Evolutionary conservation across 2,329 filamentous ascomycete species (phyloP).

Genomic region (Colletotrichum cereale): DNA sequence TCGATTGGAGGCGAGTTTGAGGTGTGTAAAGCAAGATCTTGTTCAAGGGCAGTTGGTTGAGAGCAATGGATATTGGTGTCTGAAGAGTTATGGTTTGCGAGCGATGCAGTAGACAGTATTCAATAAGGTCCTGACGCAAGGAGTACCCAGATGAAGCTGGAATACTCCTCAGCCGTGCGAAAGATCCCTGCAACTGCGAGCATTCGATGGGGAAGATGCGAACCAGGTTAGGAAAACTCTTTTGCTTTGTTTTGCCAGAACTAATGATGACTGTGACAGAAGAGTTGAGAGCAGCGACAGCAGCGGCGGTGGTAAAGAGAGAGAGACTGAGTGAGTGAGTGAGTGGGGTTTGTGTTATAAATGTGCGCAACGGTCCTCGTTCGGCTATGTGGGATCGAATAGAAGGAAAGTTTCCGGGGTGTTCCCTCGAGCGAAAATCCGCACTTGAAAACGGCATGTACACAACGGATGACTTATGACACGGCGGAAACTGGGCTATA

Average conservation of each 20-base stretch:
- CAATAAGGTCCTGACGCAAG: slow-evolving; percentile 69
- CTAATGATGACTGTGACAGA: background rate
- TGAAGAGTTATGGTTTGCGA: slow-evolving; percentile 35
- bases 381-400: slow-evolving; percentile 22
- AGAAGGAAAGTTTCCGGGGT: slow-evolving; percentile 5
- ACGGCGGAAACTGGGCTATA: background rate
- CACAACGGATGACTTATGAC: background rate
- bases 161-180: slow-evolving; percentile 74
- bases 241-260: background rate
- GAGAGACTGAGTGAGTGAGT: slow-evolving; percentile 1
- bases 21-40: background rate
- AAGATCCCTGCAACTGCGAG: slow-evolving; percentile 42
- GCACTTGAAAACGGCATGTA: background rate
- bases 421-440: slow-evolving; percentile 3
- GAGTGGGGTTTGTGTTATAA: slow-evolving; percentile 18
- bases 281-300: background rate
- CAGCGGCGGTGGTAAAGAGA: background rate
- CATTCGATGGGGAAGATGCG: slow-evolving; percentile 26
- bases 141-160: slow-evolving; percentile 71
- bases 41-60: background rate
- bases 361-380: slow-evolving; percentile 24
- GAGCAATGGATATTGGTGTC: slow-evolving; percentile 33
- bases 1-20: background rate
- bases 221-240: background rate
- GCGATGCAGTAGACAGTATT: slow-evolving; percentile 33